Evolutionary conservation across 768 basidiomycete species (phyloP), one percentile per base, ranked within the genome.

Genomic region (Pleurotus djamor): DNA sequence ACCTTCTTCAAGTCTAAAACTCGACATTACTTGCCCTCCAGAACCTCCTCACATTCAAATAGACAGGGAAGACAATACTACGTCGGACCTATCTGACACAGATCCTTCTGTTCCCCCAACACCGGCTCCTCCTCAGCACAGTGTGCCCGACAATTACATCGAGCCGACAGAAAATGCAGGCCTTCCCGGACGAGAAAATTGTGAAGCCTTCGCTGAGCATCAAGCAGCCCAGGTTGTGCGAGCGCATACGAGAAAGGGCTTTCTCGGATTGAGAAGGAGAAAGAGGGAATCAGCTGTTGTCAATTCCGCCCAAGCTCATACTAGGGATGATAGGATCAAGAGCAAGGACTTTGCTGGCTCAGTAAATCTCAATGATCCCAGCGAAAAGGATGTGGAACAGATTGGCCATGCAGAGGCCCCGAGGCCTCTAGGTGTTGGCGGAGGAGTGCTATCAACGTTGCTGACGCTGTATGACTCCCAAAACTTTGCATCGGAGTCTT

Each of bases 151-250:
- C 41, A 76, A 74, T 50, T 88, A 79, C 67, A 86, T 91, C 64
- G 83, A 83, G 57, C 80, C 83, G 0, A 69, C 79, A 50, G 91
- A 92, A 69, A 81, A 77, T 50, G 85, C 83, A 41, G 90, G 90
- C 0, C 69, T 92, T 32, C 77, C 79, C 41, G 65, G 77, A 10
- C 66, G 69, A 43, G 66, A 75, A 43, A 64, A 75, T 60, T 50
- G 66, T 13, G 64, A 66, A 1, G 59, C 60, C 4, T 65, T 57
- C 37, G 59, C 68, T 0, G 58, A 63, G 5, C 73, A 76, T 47
- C 68, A 71, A 21, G 84, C 83, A 0, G 68, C 72, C 4, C 69
- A 75, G 32, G 76, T 84, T 12, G 76, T 82, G 12, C 71, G 75
- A 35, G 74, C 79, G 0, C 80, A 83, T 62, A 79, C 76, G 1